Evolutionary conservation across 352 stramenopile species (phyloP), one percentile per base, ranked within the genome.

Genomic region (Pythium brachiatum): DNA sequence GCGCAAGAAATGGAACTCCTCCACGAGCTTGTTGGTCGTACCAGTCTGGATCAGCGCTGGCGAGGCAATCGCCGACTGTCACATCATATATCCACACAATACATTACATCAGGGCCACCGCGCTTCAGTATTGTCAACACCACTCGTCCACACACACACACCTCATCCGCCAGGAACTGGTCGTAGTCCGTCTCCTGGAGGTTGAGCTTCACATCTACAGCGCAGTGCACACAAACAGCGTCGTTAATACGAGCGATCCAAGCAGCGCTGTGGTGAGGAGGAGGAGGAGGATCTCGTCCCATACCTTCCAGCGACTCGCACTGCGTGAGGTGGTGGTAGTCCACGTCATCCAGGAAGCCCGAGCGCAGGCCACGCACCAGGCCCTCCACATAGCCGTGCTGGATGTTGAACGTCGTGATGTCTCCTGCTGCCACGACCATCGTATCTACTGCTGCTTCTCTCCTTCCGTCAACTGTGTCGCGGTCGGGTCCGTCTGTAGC

Each of bases 181-280:
- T 95, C 88, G 69, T 99, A 99, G 81, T 99, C 97, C 15, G 95
- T 99, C 75, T 99, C 97, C 62, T 98, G 97, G 18, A 99, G 74
- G 70, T 99, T 99, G 29, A 94, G 75, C 72, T 93, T 95, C 62
- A 95, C 82, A 78, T 94, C 86, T 93, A 53, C 44, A 69, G 26
- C 7, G 47, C 34, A 6, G 21, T 5, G n/a, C 43, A 7, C n/a
- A 29, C 20, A 2, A 8, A 23, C 7, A 25, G 4, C 50, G 20
- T 20, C 50, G 50, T 57, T 11, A 53, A 15, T 38, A 25, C 44
- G 25, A 1, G 12, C 7, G 21, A 31, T 52, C 21, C 20, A 18
- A 31, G 44, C 20, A 31, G 11, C 20, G 23, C n/a, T 7, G 2
- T 32, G 21, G 15, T 5, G 44, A 31, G 21, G 20, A 34, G 29